Evolutionary conservation across 2,329 filamentous ascomycete species (phyloP), one percentile per base, ranked within the genome.

Genomic region (Mariannaea elegans): DNA sequence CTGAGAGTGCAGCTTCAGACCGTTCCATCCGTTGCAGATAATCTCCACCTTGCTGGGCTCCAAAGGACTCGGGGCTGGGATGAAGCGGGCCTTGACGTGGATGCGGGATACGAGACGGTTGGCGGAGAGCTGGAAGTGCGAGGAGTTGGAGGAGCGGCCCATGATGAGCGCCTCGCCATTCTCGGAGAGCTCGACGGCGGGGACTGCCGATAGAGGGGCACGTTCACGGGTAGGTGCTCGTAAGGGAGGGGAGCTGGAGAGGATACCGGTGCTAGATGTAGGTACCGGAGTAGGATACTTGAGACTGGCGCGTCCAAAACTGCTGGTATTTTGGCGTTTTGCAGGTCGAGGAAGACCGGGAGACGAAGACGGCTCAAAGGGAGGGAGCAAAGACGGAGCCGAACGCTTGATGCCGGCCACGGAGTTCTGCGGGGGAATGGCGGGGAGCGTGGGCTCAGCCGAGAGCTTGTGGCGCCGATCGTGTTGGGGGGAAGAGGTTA

Each of bases 1-100:
- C 77, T 94, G 90, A 80, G 93, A 97, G 78, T 97, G 93, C 67
- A 99, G 80, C 80, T 93, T 97, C 66, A 95, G 83, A 14, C 95
- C 95, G 76, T 99, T 99, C 94, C 94, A 98, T 19, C 95, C 95
- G 71, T 91, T 87, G 81, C 95, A 99, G 71, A 92, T 84, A 69
- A 99, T 90, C 76, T 97, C 92, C 45, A 99, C 87, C 76, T 88
- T 90, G 75, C 91, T 92, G 63, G 87, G 84, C 67, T 92, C 88
- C 69, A 92, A 84, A 5, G 85, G 85, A 55, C 86, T 83, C 18
- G 84, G 79, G 12, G 92, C 87, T 19, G 90, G 84, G 64, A 94
- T 86, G 76, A 94, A 99, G 52, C 89, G 87, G 64, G 93, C 94
- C 78, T 92, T 90, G 76, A 97, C 91, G 75, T 99, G 95, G 21